Percentiles rank a stretch among this genome's conserved stretches.
These are phyloP conservation scores for Racocetra persica DNA, from an alignment of 371 early-diverging fungal genomes.

Conservation along the genomic window DNA sequence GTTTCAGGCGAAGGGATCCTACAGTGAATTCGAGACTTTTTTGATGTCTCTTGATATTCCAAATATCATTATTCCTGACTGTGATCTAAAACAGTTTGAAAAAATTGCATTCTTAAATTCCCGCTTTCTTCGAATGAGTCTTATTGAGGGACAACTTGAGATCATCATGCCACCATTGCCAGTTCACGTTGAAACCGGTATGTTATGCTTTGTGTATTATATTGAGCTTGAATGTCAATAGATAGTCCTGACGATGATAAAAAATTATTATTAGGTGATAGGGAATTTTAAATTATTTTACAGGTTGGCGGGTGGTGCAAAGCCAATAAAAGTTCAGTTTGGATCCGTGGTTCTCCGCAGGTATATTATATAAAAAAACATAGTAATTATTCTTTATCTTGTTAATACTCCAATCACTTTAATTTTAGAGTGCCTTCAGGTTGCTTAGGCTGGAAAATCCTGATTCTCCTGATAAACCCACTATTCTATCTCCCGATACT, in stretches of 20 bases:
- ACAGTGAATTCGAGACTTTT: neutral
- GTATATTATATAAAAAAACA: conserved; percentile 11
- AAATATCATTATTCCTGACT: neutral
- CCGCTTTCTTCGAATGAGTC: conserved; percentile 6
- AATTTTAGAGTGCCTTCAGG: neutral
- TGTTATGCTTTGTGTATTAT: neutral
- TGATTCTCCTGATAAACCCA: neutral
- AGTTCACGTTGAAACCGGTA: neutral
- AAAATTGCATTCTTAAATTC: neutral
- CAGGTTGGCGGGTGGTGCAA: neutral
- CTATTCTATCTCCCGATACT: neutral
- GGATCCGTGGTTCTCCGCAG: neutral
- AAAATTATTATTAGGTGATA: conserved; percentile 8
- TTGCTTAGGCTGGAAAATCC: neutral
- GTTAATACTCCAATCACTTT: neutral
- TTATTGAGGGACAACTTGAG: neutral
- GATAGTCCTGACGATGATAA: neutral
- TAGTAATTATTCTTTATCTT: conserved; percentile 4
- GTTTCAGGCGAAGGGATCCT: neutral
- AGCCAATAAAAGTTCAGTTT: conserved; percentile 2
- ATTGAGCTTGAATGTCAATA: neutral
- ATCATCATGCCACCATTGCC: neutral
- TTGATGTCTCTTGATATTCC: neutral
- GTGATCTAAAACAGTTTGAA: neutral
- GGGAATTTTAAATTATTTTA: neutral